phyloP scores from a whole-genome alignment of 2,329 filamentous ascomycete genomes.

The Aspergillus alliaceus region DNA sequence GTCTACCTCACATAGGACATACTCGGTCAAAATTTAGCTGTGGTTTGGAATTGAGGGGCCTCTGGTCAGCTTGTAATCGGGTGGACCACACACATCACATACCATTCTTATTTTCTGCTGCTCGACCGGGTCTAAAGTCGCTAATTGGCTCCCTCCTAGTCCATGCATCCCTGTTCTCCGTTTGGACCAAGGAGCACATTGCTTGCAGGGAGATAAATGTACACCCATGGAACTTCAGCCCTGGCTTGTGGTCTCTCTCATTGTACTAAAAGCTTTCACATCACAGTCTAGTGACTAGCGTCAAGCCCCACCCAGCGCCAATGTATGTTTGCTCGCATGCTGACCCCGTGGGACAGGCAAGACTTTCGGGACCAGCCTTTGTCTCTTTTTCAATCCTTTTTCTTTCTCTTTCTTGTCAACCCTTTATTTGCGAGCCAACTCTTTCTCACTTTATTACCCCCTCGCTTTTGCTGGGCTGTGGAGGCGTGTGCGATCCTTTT shows the following conservation, averaged over 20 bases:
- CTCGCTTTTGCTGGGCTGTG: neutral
- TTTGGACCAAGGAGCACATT: neutral
- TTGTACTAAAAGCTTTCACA: neutral
- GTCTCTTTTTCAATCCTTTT: neutral
- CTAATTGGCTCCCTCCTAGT: neutral
- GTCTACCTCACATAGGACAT: neutral
- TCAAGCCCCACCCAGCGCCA: neutral
- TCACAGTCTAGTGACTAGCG: neutral
- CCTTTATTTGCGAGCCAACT: neutral
- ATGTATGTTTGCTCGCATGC: neutral
- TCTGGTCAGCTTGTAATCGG: neutral
- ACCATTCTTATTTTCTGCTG: neutral
- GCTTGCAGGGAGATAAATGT: slow-evolving; percentile 3
- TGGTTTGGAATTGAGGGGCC: neutral
- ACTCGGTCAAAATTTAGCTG: neutral
- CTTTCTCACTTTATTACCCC: neutral
- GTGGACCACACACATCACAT: neutral
- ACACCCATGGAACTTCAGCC: neutral
- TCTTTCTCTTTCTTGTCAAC: neutral
- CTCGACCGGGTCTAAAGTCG: neutral
- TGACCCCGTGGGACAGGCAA: neutral
- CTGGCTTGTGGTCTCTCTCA: neutral
- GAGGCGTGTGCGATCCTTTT: neutral
- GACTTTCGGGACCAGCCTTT: neutral
- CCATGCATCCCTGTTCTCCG: neutral